Conservation (phyloP, 148 eudicot genomes). For the Pharnaceum exiguum region DNA sequence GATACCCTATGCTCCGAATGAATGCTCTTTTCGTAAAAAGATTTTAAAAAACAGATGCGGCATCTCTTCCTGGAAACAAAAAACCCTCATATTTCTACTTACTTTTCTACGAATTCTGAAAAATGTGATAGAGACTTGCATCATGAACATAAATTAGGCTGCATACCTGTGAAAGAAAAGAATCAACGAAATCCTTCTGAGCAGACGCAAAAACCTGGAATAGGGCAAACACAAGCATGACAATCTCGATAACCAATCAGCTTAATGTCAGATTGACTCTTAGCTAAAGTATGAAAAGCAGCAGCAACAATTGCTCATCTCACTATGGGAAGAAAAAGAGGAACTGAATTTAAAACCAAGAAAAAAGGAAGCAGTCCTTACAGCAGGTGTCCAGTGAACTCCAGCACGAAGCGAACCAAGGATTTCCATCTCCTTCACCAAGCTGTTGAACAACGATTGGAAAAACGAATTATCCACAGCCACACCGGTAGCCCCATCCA, state of each 20-base stretch:
- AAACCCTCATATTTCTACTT: no score
- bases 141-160: background rate
- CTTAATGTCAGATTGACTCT: background rate
- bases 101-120: no score
- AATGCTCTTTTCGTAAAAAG: no score
- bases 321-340: background rate
- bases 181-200: constrained; percentile 89
- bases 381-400: constrained; percentile 95
- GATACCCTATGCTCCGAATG: no score
- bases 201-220: constrained; percentile 85
- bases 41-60: no score
- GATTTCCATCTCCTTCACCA: constrained; percentile 77
- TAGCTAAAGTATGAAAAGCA: background rate
- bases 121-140: no score
- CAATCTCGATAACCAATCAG: background rate
- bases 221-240: constrained; percentile 7
- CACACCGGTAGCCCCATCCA: constrained; percentile 86
- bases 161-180: constrained; percentile 88
- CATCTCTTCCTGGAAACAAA: no score
- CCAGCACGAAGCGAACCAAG: constrained; percentile 98
- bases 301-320: background rate
- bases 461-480: constrained; percentile 88
- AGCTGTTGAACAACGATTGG: constrained; percentile 75
- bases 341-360: background rate
- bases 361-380: constrained; percentile 30